Conservation (phyloP, 2,329 filamentous ascomycete genomes). For the Fusarium goolgardi region DNA sequence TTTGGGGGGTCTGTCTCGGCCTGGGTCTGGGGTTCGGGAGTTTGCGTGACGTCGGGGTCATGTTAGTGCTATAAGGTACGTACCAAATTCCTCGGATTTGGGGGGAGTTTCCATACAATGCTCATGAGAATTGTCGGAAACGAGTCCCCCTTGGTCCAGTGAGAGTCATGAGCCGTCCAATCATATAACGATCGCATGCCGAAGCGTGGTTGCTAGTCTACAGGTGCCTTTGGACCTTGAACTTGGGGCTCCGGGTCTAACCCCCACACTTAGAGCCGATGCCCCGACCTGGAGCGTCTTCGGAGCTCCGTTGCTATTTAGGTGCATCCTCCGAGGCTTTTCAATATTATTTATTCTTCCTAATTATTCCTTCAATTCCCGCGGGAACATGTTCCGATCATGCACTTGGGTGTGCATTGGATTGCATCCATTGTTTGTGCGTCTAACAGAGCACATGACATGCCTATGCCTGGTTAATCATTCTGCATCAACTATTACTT, state of each 20-base stretch:
- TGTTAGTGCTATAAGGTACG: constrained; percentile 22
- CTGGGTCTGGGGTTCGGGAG: constrained; percentile 38
- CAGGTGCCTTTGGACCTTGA: not conserved
- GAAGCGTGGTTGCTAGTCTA: constrained; percentile 3
- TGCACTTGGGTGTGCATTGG: not conserved
- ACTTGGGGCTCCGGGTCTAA: constrained; percentile 18
- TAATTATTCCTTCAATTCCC: constrained; percentile 30
- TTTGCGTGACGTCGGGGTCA: constrained; percentile 42
- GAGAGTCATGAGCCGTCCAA: constrained; percentile 13
- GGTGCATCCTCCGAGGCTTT: constrained; percentile 31
- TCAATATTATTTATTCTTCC: constrained; percentile 9
- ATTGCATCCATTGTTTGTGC: constrained; percentile 1
- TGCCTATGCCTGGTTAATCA: not conserved
- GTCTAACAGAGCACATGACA: not conserved
- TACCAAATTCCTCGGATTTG: constrained; percentile 28
- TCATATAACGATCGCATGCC: constrained; percentile 31
- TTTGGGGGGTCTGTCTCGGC: constrained; percentile 33
- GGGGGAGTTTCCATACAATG: constrained; percentile 10
- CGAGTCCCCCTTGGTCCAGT: constrained; percentile 17
- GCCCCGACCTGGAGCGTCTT: constrained; percentile 42
- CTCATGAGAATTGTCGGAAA: constrained; percentile 30
- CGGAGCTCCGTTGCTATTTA: constrained; percentile 43
- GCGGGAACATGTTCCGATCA: constrained; percentile 24
- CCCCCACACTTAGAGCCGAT: constrained; percentile 47
- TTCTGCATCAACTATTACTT: constrained; percentile 9